Conservation (phyloP, 768 basidiomycete species). For the Suillus subluteus region DNA sequence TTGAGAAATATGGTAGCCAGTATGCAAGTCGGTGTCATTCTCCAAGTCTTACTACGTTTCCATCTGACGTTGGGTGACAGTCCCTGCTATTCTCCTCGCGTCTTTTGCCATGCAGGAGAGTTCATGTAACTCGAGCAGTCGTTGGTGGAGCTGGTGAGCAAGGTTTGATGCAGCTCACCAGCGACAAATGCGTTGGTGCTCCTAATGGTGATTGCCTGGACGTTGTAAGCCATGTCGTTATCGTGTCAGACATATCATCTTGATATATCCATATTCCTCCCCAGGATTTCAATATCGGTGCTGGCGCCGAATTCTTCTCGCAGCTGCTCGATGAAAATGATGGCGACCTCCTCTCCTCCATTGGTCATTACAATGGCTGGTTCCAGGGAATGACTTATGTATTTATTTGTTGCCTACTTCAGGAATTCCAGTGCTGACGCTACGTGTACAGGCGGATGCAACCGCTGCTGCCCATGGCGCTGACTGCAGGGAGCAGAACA, state of each 20-base stretch:
- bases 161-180: constrained; percentile 85
- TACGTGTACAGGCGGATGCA: constrained; percentile 46
- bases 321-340: constrained; percentile 44
- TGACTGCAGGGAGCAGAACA: constrained; percentile 80
- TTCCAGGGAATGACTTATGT: constrained; percentile 58
- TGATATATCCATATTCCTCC: neutral
- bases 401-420: constrained; percentile 19
- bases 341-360: constrained; percentile 56
- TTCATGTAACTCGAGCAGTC: constrained; percentile 64
- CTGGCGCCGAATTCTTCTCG: constrained; percentile 66
- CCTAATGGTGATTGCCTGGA: constrained; percentile 47
- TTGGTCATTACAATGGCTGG: constrained; percentile 86
- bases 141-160: constrained; percentile 82
- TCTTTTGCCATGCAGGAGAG: constrained; percentile 91
- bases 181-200: constrained; percentile 72
- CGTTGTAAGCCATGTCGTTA: constrained; percentile 28
- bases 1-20: constrained; percentile 59
- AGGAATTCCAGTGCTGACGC: neutral
- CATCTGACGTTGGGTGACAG: constrained; percentile 24
- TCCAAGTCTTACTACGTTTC: constrained; percentile 11
- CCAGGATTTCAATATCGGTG: constrained; percentile 72
- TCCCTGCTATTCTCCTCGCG: constrained; percentile 80
- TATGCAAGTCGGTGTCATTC: constrained; percentile 39
- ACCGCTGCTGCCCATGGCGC: constrained; percentile 54
- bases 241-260: constrained; percentile 5